Evolutionary conservation across 495 filamentous ascomycete genomes (phyloP).

Genomic region (Aspergillus homomorphus): DNA sequence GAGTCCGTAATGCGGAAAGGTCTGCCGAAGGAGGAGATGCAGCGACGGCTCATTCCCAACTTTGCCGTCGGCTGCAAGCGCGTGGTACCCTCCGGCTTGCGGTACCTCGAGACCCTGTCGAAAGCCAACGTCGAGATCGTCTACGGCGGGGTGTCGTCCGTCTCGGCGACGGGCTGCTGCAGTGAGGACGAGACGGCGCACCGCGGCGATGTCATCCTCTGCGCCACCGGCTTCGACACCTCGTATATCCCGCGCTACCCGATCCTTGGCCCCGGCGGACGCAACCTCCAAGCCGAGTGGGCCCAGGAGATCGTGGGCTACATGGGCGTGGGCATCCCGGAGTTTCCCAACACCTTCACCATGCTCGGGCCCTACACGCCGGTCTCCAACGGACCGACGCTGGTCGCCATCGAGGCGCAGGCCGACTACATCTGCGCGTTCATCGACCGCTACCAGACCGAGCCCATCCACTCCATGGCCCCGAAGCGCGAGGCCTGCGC

Average conservation of each 20-base stretch:
- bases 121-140: neutral
- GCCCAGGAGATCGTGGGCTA: neutral
- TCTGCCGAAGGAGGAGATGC: neutral
- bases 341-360: conserved; percentile 49
- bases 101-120: conserved; percentile 1
- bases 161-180: neutral
- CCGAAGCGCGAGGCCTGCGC: neutral
- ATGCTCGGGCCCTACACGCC: conserved; percentile 23
- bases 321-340: conserved; percentile 28
- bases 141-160: neutral
- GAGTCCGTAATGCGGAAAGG: neutral
- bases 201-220: neutral
- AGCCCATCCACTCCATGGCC: neutral
- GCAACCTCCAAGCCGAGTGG: conserved; percentile 2
- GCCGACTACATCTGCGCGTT: neutral
- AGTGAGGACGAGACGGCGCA: neutral
- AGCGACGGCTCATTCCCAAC: conserved; percentile 1
- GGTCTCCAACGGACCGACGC: conserved; percentile 35
- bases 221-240: conserved; percentile 6
- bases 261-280: neutral
- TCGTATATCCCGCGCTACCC: neutral
- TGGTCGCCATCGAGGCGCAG: neutral
- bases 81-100: neutral
- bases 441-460: neutral
- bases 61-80: conserved; percentile 9